Evolutionary conservation across 176 grass and related monocot species (phyloP).

Genomic region (Cenchrus americanus): DNA sequence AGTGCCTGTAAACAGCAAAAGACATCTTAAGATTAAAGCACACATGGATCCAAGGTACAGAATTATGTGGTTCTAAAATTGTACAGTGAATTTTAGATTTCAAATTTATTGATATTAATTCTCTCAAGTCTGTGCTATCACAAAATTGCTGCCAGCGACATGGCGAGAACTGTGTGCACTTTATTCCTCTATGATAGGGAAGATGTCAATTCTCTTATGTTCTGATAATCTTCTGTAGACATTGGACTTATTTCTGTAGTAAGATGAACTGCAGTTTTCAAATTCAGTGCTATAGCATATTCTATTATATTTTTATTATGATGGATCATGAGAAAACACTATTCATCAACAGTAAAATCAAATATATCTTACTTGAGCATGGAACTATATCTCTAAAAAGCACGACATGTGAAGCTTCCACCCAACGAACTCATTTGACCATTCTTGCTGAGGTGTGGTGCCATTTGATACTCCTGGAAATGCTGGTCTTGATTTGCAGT

Average conservation of each 20-base stretch:
- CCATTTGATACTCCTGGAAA: conserved; percentile 53
- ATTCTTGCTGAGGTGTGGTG: conserved; percentile 55
- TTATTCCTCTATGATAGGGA: neutral
- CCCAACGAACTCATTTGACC: conserved; percentile 64
- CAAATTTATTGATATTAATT: neutral
- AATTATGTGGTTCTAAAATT: conserved; percentile 8
- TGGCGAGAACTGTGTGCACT: neutral
- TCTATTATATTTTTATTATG: conserved; percentile 13
- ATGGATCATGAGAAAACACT: conserved; percentile 11
- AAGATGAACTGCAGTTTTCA: neutral
- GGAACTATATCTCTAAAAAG: conserved; percentile 52
- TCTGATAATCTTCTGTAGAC: neutral
- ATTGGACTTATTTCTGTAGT: neutral
- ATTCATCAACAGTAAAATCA: conserved; percentile 9
- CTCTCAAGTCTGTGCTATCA: neutral
- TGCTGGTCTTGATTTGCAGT: conserved; percentile 48
- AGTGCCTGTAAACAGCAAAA: conserved; percentile 1
- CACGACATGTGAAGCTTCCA: conserved; percentile 81
- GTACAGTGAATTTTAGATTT: neutral
- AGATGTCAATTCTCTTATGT: neutral
- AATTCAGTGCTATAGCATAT: neutral
- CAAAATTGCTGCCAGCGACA: neutral
- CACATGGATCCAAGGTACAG: neutral
- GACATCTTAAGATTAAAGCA: neutral
- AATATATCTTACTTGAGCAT: conserved; percentile 42